Percentiles rank a stretch among this genome's conserved stretches.
Conservation (phyloP, 2,329 filamentous ascomycete species). For the Sclerotinia borealis region DNA sequence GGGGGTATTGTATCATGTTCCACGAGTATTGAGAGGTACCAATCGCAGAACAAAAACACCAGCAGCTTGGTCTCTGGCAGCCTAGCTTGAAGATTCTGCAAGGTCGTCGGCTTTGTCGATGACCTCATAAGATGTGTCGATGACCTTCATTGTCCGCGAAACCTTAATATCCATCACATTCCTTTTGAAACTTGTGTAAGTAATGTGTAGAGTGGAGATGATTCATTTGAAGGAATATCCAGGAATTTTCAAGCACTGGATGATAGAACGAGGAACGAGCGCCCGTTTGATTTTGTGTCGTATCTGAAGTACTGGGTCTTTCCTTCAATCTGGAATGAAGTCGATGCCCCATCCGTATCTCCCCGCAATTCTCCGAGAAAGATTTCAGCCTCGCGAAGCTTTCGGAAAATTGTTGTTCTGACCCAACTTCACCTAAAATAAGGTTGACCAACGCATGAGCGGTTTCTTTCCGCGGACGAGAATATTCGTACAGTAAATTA, state of each 20-base stretch:
- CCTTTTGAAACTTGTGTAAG: neutral
- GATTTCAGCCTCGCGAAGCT: neutral
- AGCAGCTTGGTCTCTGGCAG: too few relatives aligned
- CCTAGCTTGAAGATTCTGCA: too few relatives aligned
- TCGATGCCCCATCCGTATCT: neutral
- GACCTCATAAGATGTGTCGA: too few relatives aligned
- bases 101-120: too few relatives aligned
- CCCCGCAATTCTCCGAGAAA: neutral
- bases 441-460: neutral
- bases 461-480: neutral
- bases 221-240: neutral
- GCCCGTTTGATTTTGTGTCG: neutral
- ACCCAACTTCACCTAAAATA: neutral
- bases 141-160: too few relatives aligned
- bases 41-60: too few relatives aligned
- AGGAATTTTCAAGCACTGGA: neutral
- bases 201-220: neutral
- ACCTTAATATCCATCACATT: neutral
- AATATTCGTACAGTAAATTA: neutral
- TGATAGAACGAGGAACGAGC: neutral
- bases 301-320: neutral
- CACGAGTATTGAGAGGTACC: too few relatives aligned
- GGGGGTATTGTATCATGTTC: too few relatives aligned
- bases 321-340: neutral
- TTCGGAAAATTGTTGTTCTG: neutral